Conservation (phyloP, 139 green algal species). For the Trebouxia sp. region DNA sequence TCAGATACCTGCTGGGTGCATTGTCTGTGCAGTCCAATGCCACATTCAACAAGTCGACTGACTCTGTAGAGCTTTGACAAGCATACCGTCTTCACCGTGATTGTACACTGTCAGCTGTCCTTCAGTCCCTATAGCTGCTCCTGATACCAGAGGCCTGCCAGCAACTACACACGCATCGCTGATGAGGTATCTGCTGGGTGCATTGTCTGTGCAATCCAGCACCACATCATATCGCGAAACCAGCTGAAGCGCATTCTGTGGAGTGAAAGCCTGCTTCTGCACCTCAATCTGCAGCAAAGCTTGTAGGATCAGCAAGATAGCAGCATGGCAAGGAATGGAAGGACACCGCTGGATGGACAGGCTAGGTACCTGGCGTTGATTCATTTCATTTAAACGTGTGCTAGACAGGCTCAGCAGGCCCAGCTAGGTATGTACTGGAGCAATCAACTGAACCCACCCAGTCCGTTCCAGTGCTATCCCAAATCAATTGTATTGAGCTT, state of each 20-base stretch:
- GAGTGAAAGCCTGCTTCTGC: conserved; percentile 64
- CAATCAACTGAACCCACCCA: no score
- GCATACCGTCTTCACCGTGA: conserved; percentile 57
- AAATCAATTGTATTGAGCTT: no score
- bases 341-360: no score
- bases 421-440: no score
- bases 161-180: conserved; percentile 81
- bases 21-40: conserved; percentile 96
- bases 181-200: conserved; percentile 90
- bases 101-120: conserved; percentile 95
- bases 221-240: conserved; percentile 85
- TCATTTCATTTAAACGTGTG: no score
- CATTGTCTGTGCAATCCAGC: conserved; percentile 94
- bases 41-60: conserved; percentile 58
- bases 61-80: no score
- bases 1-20: conserved; percentile 87
- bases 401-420: no score
- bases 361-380: no score
- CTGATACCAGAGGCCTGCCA: conserved; percentile 81
- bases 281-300: conserved; percentile 47
- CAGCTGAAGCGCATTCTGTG: conserved; percentile 74
- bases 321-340: no score
- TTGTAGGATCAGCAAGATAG: no score
- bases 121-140: conserved; percentile 88
- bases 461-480: no score